Evolutionary conservation across 2,329 filamentous ascomycete species (phyloP).

Genomic region (Lizonia empirigonia): DNA sequence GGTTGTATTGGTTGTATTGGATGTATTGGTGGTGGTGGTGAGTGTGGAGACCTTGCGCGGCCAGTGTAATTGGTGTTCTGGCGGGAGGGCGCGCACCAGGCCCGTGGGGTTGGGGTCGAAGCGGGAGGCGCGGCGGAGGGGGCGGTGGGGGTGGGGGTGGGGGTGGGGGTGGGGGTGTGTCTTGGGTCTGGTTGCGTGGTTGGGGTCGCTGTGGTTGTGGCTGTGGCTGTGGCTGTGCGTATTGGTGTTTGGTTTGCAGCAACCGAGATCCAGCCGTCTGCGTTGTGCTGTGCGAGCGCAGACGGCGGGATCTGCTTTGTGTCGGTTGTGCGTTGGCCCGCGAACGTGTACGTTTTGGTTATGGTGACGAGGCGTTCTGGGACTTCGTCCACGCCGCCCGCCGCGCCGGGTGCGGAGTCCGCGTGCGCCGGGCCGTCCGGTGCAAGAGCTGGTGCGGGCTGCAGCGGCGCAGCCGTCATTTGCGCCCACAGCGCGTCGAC

Average conservation of each 20-base stretch:
- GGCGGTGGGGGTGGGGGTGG: constrained; percentile 25
- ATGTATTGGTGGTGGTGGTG: too few species aligned
- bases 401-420: constrained; percentile 17
- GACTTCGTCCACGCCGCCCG: constrained; percentile 21
- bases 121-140: constrained; percentile 52
- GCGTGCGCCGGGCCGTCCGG: constrained; percentile 3
- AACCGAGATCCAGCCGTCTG: constrained; percentile 45
- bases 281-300: constrained; percentile 34
- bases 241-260: too few species aligned
- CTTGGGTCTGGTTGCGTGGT: too few species aligned
- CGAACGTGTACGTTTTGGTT: constrained; percentile 75
- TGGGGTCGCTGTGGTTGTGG: constrained; percentile 1
- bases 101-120: constrained; percentile 59
- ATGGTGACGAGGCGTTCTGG: constrained; percentile 61
- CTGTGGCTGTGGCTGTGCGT: constrained; percentile 17
- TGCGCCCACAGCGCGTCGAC: constrained; percentile 73
- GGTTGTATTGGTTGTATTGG: too few species aligned
- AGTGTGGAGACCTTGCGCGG: constrained; percentile 31
- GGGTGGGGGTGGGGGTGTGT: neutral
- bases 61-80: constrained; percentile 52
- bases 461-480: constrained; percentile 61
- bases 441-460: constrained; percentile 22
- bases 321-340: constrained; percentile 72
- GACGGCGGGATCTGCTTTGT: constrained; percentile 67
- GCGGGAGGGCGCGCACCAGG: constrained; percentile 53